A percentile compares a stretch with the other conserved stretches of the same genome.
phyloP scores from a whole-genome alignment of 805 yeast species.

The Hanseniaspora singularis region DNA sequence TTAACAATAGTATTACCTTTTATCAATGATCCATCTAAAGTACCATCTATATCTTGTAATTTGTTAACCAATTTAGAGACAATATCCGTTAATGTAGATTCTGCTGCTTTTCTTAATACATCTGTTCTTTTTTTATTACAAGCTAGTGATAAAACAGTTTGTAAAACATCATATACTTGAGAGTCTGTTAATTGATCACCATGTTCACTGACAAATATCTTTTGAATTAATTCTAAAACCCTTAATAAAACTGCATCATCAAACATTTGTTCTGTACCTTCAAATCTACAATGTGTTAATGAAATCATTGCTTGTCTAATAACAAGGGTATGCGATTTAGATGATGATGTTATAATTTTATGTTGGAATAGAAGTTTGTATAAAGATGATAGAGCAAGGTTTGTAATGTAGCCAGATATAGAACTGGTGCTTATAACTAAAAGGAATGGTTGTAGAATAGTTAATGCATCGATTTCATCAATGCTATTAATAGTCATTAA shows the following conservation, averaged over 20 bases:
- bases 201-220: conserved; percentile 14
- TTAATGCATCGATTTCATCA: conserved; percentile 51
- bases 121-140: conserved; percentile 88
- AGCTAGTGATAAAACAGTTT: conserved; percentile 82
- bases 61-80: conserved; percentile 57
- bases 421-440: conserved; percentile 70
- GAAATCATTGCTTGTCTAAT: conserved; percentile 39
- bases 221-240: conserved; percentile 53
- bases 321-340: conserved; percentile 52
- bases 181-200: conserved; percentile 66
- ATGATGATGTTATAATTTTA: conserved; percentile 45
- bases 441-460: conserved; percentile 76
- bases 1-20: conserved; percentile 35
- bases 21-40: conserved; percentile 30
- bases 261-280: conserved; percentile 81
- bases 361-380: conserved; percentile 55
- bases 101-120: conserved; percentile 78
- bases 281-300: conserved; percentile 86
- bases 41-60: conserved; percentile 39
- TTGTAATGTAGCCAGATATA: conserved; percentile 77
- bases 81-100: conserved; percentile 59
- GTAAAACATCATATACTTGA: conserved; percentile 74
- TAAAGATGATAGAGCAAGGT: conserved; percentile 64
- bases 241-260: conserved; percentile 85
- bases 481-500: conserved; percentile 44